These are phyloP conservation scores for Simmondsia chinensis DNA, from an alignment of 148 eudicot species.

Conservation along the genomic window DNA sequence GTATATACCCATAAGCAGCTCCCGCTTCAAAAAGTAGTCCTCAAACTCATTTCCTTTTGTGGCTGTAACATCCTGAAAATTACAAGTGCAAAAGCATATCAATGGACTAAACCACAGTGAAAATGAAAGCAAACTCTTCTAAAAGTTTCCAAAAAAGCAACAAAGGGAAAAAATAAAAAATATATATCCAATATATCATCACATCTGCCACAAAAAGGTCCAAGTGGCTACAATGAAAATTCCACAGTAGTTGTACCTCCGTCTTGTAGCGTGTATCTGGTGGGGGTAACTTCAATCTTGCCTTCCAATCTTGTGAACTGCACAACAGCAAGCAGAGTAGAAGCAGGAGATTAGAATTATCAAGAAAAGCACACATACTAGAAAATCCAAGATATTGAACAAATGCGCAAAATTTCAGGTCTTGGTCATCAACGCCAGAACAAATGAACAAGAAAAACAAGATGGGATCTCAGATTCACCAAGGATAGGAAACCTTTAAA, in stretches of 20 bases:
- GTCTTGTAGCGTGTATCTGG: conserved; percentile 56
- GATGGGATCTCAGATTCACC: no score
- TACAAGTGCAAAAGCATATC: background rate
- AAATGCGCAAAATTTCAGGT: no score
- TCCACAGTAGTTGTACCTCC: conserved; percentile 43
- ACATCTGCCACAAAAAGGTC: no score
- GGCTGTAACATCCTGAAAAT: conserved; percentile 81
- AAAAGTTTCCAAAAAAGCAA: no score
- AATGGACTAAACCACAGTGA: background rate
- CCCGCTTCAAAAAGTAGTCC: conserved; percentile 80
- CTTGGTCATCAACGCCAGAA: no score
- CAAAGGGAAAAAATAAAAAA: background rate
- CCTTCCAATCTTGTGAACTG: conserved; percentile 64
- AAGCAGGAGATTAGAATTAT: background rate
- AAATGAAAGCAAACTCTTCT: no score
- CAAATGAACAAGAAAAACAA: no score
- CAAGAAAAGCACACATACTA: background rate
- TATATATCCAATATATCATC: no score
- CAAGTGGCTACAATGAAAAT: no score
- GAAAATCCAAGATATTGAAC: background rate
- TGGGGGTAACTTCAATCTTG: conserved; percentile 38
- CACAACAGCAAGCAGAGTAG: background rate
- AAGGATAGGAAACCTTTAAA: no score
- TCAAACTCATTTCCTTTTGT: conserved; percentile 97
- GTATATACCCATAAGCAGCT: conserved; percentile 76